phyloP scores from a whole-genome alignment of 306 rosid genomes.

The Comarum palustre region DNA sequence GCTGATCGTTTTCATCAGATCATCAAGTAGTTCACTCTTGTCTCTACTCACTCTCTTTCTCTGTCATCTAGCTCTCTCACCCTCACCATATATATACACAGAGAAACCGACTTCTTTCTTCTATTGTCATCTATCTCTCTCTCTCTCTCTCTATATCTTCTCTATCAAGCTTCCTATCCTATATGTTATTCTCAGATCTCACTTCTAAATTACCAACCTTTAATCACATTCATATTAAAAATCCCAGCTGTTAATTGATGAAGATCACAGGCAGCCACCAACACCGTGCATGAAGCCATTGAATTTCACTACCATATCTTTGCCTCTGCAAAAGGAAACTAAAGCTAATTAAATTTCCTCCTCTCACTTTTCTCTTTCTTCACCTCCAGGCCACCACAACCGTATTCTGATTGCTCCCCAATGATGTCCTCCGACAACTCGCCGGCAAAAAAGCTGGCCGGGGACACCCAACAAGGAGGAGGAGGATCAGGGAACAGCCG shows the following conservation, averaged over 20 bases:
- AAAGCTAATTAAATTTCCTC: constrained; percentile 10
- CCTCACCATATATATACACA: constrained; percentile 11
- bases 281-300: constrained; percentile 69
- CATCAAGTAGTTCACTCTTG: constrained; percentile 27
- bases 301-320: constrained; percentile 43
- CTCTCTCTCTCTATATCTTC: constrained; percentile 36
- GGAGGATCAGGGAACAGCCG: constrained; percentile 31
- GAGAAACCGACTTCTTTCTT: constrained; percentile 32
- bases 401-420: not conserved
- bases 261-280: constrained; percentile 65
- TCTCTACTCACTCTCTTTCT: constrained; percentile 19
- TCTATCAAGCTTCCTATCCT: constrained; percentile 5
- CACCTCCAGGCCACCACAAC: not conserved
- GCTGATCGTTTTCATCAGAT: constrained; percentile 46
- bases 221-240: constrained; percentile 23
- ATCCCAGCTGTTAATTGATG: constrained; percentile 51
- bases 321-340: constrained; percentile 63
- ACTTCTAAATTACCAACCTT: constrained; percentile 33
- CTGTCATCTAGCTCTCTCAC: not conserved
- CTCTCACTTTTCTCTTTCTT: not conserved
- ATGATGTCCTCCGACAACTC: constrained; percentile 55
- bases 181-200: constrained; percentile 45
- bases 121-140: constrained; percentile 38
- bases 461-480: constrained; percentile 28
- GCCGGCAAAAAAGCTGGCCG: constrained; percentile 29